phyloP scores from a whole-genome alignment of 2,329 filamentous ascomycete species.

The Epichloe coenophiala region DNA sequence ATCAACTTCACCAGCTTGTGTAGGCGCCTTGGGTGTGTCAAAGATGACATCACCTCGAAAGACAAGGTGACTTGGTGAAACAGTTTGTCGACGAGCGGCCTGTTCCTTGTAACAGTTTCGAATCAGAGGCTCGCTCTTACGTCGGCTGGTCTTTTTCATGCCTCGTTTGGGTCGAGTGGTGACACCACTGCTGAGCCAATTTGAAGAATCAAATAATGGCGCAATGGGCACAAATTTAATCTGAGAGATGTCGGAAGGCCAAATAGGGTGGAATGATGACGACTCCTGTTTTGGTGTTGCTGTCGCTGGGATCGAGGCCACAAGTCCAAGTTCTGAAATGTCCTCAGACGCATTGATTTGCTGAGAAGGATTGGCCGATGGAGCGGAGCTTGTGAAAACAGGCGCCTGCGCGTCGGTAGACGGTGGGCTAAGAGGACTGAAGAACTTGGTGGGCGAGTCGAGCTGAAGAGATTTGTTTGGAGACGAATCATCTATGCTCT shows the following conservation, averaged over 20 bases:
- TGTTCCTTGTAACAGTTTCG: slow-evolving; percentile 12
- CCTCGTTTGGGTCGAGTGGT: slow-evolving; percentile 12
- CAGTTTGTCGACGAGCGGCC: slow-evolving; percentile 14
- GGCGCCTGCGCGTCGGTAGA: neutral
- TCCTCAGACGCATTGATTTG: neutral
- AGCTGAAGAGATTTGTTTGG: neutral
- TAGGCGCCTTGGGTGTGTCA: neutral
- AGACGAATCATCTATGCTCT: neutral
- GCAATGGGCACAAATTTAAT: slow-evolving; percentile 18
- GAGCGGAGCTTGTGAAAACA: neutral
- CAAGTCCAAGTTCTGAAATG: slow-evolving; percentile 10
- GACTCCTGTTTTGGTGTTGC: slow-evolving; percentile 10
- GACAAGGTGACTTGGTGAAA: slow-evolving; percentile 16
- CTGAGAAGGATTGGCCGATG: neutral
- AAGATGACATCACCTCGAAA: neutral
- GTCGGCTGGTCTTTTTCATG: slow-evolving; percentile 13
- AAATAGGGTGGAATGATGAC: slow-evolving; percentile 7
- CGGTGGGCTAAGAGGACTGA: neutral
- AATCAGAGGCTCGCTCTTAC: slow-evolving; percentile 22
- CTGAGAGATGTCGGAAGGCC: slow-evolving; percentile 5
- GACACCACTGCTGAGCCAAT: slow-evolving; percentile 14
- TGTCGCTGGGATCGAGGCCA: slow-evolving; percentile 11
- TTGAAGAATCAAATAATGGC: slow-evolving; percentile 14
- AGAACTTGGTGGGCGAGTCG: neutral
- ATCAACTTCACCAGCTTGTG: neutral